Conservation (phyloP, 177 flowering plant species). For the Telopea speciosissima region DNA sequence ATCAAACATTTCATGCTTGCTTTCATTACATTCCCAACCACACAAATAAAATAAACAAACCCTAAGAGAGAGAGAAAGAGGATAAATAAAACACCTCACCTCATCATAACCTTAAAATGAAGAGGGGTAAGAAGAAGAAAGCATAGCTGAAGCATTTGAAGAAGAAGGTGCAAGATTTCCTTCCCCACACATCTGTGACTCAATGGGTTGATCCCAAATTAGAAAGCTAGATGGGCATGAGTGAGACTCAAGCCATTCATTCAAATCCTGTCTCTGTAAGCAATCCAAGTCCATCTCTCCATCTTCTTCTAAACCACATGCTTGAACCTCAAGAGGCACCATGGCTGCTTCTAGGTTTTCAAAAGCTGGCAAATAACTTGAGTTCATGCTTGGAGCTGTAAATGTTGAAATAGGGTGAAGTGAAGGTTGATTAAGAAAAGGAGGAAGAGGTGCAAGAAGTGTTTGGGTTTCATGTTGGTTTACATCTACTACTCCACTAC, state of each 20-base stretch:
- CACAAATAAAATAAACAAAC: constrained; percentile 6
- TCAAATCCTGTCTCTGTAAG: constrained; percentile 44
- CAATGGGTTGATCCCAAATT: constrained; percentile 47
- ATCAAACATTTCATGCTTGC: constrained; percentile 18
- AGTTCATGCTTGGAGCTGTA: constrained; percentile 13
- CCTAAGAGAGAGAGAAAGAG: constrained; percentile 6
- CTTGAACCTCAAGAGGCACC: constrained; percentile 35
- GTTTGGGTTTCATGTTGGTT: constrained; percentile 27
- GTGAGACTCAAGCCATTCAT: constrained; percentile 60
- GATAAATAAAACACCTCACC: not conserved
- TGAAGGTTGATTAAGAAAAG: constrained; percentile 11
- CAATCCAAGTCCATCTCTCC: constrained; percentile 34
- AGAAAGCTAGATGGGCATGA: constrained; percentile 53
- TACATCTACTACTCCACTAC: constrained; percentile 10
- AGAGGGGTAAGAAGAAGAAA: constrained; percentile 38
- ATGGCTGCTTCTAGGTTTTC: constrained; percentile 34
- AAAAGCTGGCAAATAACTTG: constrained; percentile 45
- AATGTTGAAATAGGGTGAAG: constrained; percentile 11
- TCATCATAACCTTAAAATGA: constrained; percentile 29
- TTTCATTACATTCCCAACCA: constrained; percentile 16
- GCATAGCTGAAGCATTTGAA: constrained; percentile 32
- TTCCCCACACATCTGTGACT: constrained; percentile 35
- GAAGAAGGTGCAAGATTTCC: constrained; percentile 32
- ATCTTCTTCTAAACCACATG: constrained; percentile 32
- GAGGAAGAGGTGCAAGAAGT: constrained; percentile 8